These are phyloP conservation scores for Barnettozyma californica DNA, from an alignment of 805 yeast genomes.

Conservation along the genomic window DNA sequence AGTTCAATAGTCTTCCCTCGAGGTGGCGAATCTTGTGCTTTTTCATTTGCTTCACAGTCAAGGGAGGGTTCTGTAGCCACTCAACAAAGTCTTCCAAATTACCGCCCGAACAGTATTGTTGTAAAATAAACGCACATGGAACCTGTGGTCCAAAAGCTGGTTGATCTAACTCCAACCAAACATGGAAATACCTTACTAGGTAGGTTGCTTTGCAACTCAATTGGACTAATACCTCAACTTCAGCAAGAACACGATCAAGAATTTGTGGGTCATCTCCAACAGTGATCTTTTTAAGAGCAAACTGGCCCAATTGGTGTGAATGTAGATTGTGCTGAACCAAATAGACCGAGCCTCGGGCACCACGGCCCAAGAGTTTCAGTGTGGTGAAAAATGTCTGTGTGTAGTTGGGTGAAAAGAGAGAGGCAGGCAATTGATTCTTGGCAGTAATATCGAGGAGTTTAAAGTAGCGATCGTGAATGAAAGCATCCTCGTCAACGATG, in stretches of 20 bases:
- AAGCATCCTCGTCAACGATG: not conserved
- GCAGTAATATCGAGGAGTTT: slow-evolving; percentile 17
- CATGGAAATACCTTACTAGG: slow-evolving; percentile 82
- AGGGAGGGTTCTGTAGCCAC: slow-evolving; percentile 31
- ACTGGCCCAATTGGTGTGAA: slow-evolving; percentile 64
- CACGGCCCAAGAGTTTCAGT: slow-evolving; percentile 62
- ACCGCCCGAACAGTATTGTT: slow-evolving; percentile 88
- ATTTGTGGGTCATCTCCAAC: slow-evolving; percentile 73
- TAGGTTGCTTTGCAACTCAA: slow-evolving; percentile 47
- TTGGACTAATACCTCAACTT: slow-evolving; percentile 63
- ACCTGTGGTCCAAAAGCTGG: slow-evolving; percentile 48
- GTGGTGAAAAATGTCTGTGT: slow-evolving; percentile 66
- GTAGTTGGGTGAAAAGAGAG: slow-evolving; percentile 77
- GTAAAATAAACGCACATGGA: slow-evolving; percentile 75
- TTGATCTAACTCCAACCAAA: slow-evolving; percentile 73
- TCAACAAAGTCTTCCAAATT: slow-evolving; percentile 66
- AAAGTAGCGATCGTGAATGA: slow-evolving; percentile 18
- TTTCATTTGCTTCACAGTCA: slow-evolving; percentile 34
- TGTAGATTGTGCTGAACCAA: slow-evolving; percentile 80
- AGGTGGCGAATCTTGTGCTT: slow-evolving; percentile 26
- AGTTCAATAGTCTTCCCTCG: slow-evolving; percentile 36
- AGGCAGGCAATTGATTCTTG: slow-evolving; percentile 36
- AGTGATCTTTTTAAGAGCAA: slow-evolving; percentile 81
- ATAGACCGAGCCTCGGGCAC: slow-evolving; percentile 80
- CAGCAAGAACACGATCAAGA: slow-evolving; percentile 65